Base-by-base conservation (phyloP, 768 basidiomycete species). In the Lactifluus rugatus region DNA sequence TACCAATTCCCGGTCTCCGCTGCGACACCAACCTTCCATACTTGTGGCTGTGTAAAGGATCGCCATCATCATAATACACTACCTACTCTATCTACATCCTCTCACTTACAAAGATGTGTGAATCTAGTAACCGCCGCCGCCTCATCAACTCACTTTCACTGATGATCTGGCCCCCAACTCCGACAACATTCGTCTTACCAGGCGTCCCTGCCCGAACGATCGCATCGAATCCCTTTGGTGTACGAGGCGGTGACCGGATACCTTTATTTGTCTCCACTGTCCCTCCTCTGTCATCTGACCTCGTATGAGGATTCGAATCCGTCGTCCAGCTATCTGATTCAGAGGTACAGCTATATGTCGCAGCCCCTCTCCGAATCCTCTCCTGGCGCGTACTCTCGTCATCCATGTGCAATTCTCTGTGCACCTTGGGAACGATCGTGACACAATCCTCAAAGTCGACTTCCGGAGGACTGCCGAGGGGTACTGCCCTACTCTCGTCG, bases 81-180 rank as follows among this genome's bases (percentile, higher is more conserved):
- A 11, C 11, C 2, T 34, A 34, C 13, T 48, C 26, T 37, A 50
- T 49, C 16, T 28, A 32, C 5, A n/a, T n/a, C n/a, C n/a, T 48
- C 56, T 57, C 63, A 31, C 55, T 58, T 17, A 70, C 70, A 77
- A 74, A 83, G 50, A 86, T 82, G 67, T 87, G 85, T 52, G 84
- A 78, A 63, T 88, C 86, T 53, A 93, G 74, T 68, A 93, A 68
- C 65, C 91, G 80, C 52, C 87, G 79, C 64, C 92, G 77, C 65
- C 84, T 73, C 77, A 93, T 85, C 68, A 92, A 69, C 70, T 89
- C 89, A 19, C 75, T 78, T 70, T 91, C 88, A n/a, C 80, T 78
- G 56, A 89, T 89, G 42, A 81, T 83, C 62, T 84, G 82, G 17
- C 86, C 84, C 14, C 78, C 74, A 16, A 83, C 81, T 28, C 85